Percentiles rank a stretch among this genome's conserved stretches.
phyloP scores from a whole-genome alignment of 2,329 filamentous ascomycete species.

The Hypoxylon sp. region DNA sequence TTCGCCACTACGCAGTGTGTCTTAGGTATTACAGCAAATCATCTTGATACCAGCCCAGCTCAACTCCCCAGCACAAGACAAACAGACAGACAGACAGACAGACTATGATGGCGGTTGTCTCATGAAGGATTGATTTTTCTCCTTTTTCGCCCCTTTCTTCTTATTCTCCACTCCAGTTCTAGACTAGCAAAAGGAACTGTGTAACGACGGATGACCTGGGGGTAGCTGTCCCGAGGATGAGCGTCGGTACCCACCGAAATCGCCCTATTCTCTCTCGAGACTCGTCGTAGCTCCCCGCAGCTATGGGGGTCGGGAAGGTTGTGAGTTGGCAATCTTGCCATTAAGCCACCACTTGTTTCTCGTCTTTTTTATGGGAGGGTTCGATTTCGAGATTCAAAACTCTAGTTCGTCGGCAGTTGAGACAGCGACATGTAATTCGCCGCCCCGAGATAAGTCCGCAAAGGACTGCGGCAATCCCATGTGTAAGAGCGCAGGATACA shows the following conservation, averaged over 20 bases:
- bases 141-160: not conserved
- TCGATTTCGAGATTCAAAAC: not conserved
- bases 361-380: not conserved
- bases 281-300: not conserved
- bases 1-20: not conserved
- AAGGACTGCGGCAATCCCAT: not conserved
- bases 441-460: slow-evolving; percentile 3
- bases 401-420: slow-evolving; percentile 8
- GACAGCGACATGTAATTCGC: slow-evolving; percentile 18
- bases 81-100: no score
- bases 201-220: not conserved
- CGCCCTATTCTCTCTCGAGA: not conserved
- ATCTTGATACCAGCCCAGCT: not conserved
- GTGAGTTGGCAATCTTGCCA: not conserved
- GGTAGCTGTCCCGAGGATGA: not conserved
- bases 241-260: not conserved
- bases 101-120: not conserved
- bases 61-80: not conserved
- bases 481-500: slow-evolving; percentile 5
- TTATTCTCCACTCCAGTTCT: slow-evolving; percentile 1
- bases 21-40: not conserved
- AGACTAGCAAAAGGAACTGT: not conserved
- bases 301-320: not conserved
- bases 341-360: not conserved
- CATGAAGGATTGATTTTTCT: not conserved